phyloP scores from a whole-genome alignment of 108 stramenopile species.

The Hondaea fermentalgiana region DNA sequence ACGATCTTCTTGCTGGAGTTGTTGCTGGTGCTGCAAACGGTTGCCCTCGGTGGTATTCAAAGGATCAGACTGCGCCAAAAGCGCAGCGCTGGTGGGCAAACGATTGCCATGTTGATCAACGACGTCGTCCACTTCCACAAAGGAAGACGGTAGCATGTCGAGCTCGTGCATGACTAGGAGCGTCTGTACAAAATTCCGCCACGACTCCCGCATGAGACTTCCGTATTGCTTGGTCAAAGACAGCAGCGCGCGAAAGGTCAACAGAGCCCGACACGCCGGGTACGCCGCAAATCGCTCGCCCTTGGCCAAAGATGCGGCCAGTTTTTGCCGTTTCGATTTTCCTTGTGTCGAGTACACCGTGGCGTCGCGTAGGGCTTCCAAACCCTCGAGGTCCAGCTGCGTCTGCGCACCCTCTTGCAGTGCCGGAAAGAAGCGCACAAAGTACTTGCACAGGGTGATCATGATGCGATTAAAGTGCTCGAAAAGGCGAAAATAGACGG shows the following conservation, averaged over 20 bases:
- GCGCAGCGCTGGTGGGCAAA: not conserved
- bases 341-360: not conserved
- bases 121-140: not conserved
- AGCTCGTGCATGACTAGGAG: not conserved
- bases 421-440: constrained; percentile 7
- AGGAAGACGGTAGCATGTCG: not conserved
- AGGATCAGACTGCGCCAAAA: not conserved
- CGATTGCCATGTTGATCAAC: not conserved
- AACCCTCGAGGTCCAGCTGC: not conserved
- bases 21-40: not conserved
- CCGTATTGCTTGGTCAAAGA: constrained; percentile 6
- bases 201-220: not conserved
- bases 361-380: not conserved
- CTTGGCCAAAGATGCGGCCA: not conserved
- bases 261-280: not conserved
- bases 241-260: not conserved
- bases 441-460: constrained; percentile 3
- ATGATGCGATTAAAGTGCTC: constrained; percentile 4
- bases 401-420: not conserved
- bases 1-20: not conserved
- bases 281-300: not conserved
- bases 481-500: not conserved
- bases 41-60: not conserved
- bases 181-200: not conserved
- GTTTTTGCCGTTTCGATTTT: not conserved